phyloP scores from a whole-genome alignment of 1,284 basidiomycete genomes.

The Austroboletus novae-zelandiae region DNA sequence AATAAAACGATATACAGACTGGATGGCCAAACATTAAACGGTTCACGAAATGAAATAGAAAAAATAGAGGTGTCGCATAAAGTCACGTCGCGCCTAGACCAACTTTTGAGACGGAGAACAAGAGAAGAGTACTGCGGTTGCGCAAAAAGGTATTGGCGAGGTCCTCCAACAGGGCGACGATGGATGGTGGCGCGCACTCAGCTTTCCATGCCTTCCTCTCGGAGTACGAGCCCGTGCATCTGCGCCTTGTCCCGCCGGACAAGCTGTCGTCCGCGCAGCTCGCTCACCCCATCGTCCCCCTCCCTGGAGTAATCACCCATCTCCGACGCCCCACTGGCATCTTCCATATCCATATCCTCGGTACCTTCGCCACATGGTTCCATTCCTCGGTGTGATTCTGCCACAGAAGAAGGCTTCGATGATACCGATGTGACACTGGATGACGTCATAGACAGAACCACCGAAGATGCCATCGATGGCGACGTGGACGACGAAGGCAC shows the following conservation, averaged over 20 bases:
- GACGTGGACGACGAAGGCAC: conserved; percentile 11
- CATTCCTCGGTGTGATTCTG: background rate
- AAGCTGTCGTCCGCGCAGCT: conserved; percentile 21
- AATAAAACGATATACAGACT: background rate
- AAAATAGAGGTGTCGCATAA: background rate
- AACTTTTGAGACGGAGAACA: background rate
- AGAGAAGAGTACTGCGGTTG: background rate
- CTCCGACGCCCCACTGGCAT: conserved; percentile 1
- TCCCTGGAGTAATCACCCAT: conserved; percentile 1
- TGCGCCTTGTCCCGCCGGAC: conserved; percentile 16
- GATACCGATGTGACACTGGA: conserved; percentile 1
- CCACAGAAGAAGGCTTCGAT: conserved; percentile 15
- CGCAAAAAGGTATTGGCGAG: background rate
- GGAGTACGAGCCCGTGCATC: conserved; percentile 1
- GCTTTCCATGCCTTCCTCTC: conserved; percentile 19
- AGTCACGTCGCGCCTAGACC: background rate
- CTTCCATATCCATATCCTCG: conserved; percentile 26
- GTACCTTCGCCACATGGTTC: background rate
- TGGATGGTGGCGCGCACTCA: conserved; percentile 1
- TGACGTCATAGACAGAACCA: conserved; percentile 19
- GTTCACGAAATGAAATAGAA: background rate
- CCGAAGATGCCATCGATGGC: conserved; percentile 19
- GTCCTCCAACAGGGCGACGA: background rate
- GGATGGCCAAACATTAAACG: background rate
- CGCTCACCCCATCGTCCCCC: background rate